Evolutionary conservation across 306 rosid genomes (phyloP), one percentile per base, ranked within the genome.

Genomic region (Cucurbita ficifolia): DNA sequence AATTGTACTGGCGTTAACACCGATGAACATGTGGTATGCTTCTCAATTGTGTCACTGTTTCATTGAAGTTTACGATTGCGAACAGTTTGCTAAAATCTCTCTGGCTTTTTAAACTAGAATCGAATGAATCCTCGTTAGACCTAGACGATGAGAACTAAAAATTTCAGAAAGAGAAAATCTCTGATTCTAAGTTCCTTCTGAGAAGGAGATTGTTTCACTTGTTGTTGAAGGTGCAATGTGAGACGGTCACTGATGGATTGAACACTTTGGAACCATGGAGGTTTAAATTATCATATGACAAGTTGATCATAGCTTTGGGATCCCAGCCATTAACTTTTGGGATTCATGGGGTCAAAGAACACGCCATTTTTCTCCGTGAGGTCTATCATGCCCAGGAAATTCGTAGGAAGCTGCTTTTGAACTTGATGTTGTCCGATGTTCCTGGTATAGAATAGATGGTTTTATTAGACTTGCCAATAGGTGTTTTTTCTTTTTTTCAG

Each of bases 311-410:
- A 79, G 97, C 96, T 52, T 75, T 91, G 79, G 99, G 99, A 69
- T 87, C 97, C 11, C 86, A 81, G 55, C 87, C 97, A 33, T 75
- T 86, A 10, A 94, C 99, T 78, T 94, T 94, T 79, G 99, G 99
- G 77, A 94, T 94, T 79, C 86, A 46, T 3, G 96, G 99, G 46
- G 99, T 94, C 74, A 58, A 81, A 63, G 96, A 89, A 65, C 90
- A 89, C 74, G 99, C 97, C 1, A 84, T 83, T 77, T 94, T 94
- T 84, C 97, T 94, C 72, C 96, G 96, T 17, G 97, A 94, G 86
- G 97, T 94, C 75, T 42, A 89, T 68, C 97, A 94, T 76, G 99
- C 99, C 48, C 99, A 94, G 81, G 97, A 91, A 87, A 89, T 94
- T 71, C 99, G 99, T 48, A 82, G 99, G 82, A 91, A 88, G 88